Evolutionary conservation across 768 basidiomycete species (phyloP).

Genomic region (Mrakia hoshinonis): DNA sequence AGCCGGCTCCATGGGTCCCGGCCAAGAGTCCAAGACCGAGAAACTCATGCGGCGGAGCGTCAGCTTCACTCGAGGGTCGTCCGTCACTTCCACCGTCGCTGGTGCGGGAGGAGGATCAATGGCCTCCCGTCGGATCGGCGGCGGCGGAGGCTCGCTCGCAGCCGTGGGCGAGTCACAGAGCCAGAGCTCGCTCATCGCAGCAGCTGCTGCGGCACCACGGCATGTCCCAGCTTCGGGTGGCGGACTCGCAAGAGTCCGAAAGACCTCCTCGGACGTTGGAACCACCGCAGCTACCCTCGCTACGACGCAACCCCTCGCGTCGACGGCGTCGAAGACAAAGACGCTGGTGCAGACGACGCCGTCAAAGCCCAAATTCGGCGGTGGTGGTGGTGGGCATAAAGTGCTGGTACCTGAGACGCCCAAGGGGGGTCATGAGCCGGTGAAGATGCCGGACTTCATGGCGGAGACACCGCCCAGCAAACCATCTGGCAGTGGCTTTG

Average conservation of each 20-base stretch:
- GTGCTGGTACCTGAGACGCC: slow-evolving; percentile 4
- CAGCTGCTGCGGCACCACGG: not conserved
- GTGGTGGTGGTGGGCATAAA: not conserved
- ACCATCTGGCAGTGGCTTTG: not conserved
- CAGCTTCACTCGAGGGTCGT: slow-evolving; percentile 5
- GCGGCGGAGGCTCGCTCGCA: not conserved
- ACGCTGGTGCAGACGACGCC: not conserved
- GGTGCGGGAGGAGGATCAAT: not conserved
- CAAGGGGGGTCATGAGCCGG: not conserved
- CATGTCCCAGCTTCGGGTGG: not conserved
- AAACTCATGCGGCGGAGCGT: slow-evolving; percentile 25
- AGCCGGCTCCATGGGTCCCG: slow-evolving; percentile 5
- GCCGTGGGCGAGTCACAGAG: not conserved
- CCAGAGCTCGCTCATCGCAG: not conserved
- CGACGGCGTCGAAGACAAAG: not conserved
- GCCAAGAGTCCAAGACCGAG: slow-evolving; percentile 13
- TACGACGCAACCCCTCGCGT: not conserved
- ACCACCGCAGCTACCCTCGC: not conserved
- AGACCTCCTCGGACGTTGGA: too few species aligned
- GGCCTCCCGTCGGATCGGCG: not conserved
- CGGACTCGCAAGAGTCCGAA: not conserved
- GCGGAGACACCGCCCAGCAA: not conserved
- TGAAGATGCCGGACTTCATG: not conserved
- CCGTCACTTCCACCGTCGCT: not conserved
- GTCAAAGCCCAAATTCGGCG: not conserved